A percentile compares a stretch with the other conserved stretches of the same genome.
Evolutionary conservation across 164 flowering plant genomes (phyloP).

Genomic region (Amborella trichopoda): DNA sequence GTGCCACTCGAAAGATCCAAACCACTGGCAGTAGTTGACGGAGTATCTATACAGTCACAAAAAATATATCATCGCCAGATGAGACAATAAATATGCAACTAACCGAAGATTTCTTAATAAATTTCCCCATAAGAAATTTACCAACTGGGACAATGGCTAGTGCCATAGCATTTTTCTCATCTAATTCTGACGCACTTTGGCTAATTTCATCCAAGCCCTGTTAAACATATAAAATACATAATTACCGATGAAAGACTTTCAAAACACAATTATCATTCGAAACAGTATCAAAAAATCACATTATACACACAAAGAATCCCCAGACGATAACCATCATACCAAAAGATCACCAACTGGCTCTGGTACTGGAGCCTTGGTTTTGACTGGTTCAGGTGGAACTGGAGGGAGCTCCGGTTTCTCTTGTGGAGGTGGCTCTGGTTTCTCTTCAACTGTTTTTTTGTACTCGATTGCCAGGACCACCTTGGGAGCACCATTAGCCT

Average conservation of each 20-base stretch:
- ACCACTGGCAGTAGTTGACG: conserved; percentile 27
- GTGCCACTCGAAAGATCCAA: conserved; percentile 32
- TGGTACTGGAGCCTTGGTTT: conserved; percentile 44
- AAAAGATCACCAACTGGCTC: conserved; percentile 52
- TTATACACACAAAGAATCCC: background rate
- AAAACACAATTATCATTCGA: background rate
- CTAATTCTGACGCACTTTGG: conserved; percentile 64
- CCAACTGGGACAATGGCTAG: conserved; percentile 90
- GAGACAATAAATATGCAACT: too few relatives aligned
- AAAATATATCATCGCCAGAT: too few relatives aligned
- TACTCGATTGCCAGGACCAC: conserved; percentile 69
- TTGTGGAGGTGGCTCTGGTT: conserved; percentile 21
- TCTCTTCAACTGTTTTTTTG: conserved; percentile 44
- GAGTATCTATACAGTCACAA: too few relatives aligned
- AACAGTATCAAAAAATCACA: background rate
- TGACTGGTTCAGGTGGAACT: conserved; percentile 50
- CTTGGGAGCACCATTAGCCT: conserved; percentile 36
- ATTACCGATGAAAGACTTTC: background rate
- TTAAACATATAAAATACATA: conserved; percentile 4
- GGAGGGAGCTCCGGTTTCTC: conserved; percentile 9
- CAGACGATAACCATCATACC: conserved; percentile 28
- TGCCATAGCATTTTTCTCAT: conserved; percentile 84
- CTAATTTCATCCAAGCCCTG: conserved; percentile 64
- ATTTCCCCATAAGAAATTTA: conserved; percentile 15
- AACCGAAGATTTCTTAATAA: background rate